Conservation (phyloP, 2,329 filamentous ascomycete genomes). For the Cladosporium sphaerospermum region DNA sequence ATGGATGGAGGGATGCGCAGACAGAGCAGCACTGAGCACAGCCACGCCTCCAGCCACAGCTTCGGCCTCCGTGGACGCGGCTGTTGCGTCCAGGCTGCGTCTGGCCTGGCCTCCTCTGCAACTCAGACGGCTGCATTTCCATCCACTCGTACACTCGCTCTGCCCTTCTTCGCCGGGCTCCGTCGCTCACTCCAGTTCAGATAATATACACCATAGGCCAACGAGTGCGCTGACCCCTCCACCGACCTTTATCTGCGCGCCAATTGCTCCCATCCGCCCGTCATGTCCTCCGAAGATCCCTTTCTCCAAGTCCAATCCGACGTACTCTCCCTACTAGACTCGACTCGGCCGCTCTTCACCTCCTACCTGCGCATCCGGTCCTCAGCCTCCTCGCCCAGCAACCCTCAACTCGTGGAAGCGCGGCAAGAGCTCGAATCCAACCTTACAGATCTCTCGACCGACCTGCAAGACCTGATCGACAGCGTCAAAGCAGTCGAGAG, state of each 20-base stretch:
- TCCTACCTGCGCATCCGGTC: conserved; percentile 95
- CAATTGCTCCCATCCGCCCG: background rate
- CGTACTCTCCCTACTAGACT: conserved; percentile 74
- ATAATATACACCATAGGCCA: too few species aligned
- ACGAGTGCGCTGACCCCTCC: background rate
- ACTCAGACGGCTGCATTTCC: too few species aligned
- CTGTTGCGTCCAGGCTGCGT: too few species aligned
- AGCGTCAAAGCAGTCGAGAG: conserved; percentile 82
- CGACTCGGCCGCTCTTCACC: conserved; percentile 78
- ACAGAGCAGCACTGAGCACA: too few species aligned
- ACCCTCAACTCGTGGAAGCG: conserved; percentile 62
- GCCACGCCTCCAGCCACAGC: too few species aligned
- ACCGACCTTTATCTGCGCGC: background rate
- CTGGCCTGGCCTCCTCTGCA: too few species aligned
- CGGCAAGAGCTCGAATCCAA: conserved; percentile 72
- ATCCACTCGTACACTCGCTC: too few species aligned
- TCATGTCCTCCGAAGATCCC: conserved; percentile 36
- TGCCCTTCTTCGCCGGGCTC: too few species aligned
- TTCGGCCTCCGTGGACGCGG: too few species aligned
- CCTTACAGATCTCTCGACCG: conserved; percentile 66
- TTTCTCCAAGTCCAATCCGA: conserved; percentile 56
- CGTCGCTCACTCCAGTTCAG: too few species aligned
- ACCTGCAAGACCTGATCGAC: conserved; percentile 81
- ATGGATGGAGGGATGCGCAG: too few species aligned
- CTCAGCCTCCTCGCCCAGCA: conserved; percentile 62